These are phyloP conservation scores for Phaseolus lunatus DNA, from an alignment of 306 rosid genomes.

Conservation along the genomic window DNA sequence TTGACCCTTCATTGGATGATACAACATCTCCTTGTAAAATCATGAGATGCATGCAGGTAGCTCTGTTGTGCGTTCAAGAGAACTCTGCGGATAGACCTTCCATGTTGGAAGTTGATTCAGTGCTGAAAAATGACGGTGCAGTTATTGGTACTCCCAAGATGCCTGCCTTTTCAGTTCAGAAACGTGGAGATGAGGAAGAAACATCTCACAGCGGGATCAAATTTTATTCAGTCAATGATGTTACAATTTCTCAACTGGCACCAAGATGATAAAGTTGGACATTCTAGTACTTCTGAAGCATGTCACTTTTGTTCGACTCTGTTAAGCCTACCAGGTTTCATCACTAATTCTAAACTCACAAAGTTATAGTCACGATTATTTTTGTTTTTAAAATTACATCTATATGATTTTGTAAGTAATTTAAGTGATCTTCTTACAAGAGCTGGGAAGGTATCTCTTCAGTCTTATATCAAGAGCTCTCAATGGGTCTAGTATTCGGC, in stretches of 20 bases:
- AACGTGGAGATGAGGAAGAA: conserved; percentile 19
- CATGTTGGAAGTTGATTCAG: conserved; percentile 66
- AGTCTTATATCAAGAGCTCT: too few species aligned
- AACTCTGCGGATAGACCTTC: conserved; percentile 66
- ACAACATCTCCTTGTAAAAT: conserved; percentile 52
- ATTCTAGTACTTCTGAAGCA: not conserved
- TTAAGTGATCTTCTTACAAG: too few species aligned
- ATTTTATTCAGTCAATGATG: conserved; percentile 50
- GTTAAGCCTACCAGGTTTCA: not conserved
- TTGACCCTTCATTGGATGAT: conserved; percentile 64
- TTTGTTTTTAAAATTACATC: too few species aligned
- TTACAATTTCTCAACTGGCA: conserved; percentile 51
- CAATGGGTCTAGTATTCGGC: too few species aligned
- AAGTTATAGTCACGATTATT: too few species aligned
- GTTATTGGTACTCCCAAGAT: conserved; percentile 49
- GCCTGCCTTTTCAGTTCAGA: conserved; percentile 54
- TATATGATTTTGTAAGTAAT: too few species aligned
- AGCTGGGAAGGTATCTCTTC: too few species aligned
- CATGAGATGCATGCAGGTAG: conserved; percentile 71
- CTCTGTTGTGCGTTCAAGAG: conserved; percentile 70
- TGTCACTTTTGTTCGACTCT: not conserved
- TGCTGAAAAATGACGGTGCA: conserved; percentile 57
- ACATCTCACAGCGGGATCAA: conserved; percentile 17
- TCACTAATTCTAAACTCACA: too few species aligned
- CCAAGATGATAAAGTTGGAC: conserved; percentile 51